Evolutionary conservation across 352 stramenopile genomes (phyloP).

Genomic region (Phytophthora citricola): DNA sequence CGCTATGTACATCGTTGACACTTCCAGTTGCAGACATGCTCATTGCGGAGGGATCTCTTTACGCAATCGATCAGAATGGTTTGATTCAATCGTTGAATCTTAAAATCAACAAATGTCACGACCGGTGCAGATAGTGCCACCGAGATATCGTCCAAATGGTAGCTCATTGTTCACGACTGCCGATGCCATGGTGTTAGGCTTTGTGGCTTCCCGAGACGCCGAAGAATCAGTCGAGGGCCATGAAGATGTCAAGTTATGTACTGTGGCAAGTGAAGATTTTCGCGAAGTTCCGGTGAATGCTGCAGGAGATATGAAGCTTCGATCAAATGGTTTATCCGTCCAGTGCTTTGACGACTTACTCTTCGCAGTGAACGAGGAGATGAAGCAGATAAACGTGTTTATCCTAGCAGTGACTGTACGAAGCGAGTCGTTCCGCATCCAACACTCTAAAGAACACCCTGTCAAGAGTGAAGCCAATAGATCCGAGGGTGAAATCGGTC

Average conservation of each 20-base stretch:
- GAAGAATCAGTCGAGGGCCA: neutral
- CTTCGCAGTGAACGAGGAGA: constrained; percentile 34
- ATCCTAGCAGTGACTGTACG: constrained; percentile 45
- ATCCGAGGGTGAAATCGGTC: constrained; percentile 25
- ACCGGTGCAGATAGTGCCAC: constrained; percentile 27
- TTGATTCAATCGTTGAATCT: constrained; percentile 51
- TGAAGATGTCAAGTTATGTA: constrained; percentile 14
- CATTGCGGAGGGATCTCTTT: constrained; percentile 35
- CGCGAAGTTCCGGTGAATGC: constrained; percentile 37
- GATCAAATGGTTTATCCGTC: constrained; percentile 16
- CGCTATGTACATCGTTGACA: constrained; percentile 28
- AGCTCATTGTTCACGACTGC: constrained; percentile 34
- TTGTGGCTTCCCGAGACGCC: constrained; percentile 1
- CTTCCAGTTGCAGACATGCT: constrained; percentile 32
- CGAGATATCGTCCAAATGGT: neutral
- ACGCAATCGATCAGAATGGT: constrained; percentile 39
- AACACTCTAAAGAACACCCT: constrained; percentile 38
- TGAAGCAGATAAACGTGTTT: constrained; percentile 23
- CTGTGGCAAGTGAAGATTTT: constrained; percentile 48
- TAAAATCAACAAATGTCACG: constrained; percentile 56
- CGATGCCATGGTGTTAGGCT: constrained; percentile 45
- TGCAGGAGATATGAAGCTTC: constrained; percentile 1
- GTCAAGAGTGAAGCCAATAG: constrained; percentile 18
- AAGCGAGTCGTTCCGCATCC: constrained; percentile 67
- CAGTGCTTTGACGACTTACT: constrained; percentile 41